Conservation (phyloP, 495 filamentous ascomycete genomes). For the Penicillium soppii region DNA sequence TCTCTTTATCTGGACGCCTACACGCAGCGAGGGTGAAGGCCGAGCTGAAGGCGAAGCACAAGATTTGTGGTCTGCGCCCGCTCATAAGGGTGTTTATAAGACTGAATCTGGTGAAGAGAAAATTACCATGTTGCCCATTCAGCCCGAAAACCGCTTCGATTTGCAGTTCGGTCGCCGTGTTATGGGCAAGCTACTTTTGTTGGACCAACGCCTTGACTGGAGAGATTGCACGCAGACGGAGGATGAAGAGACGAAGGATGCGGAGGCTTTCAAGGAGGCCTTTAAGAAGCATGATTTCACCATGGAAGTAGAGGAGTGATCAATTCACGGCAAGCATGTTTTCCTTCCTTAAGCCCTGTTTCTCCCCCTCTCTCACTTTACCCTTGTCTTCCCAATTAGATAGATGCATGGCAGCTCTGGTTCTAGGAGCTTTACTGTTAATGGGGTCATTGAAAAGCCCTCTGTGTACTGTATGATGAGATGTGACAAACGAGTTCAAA, state of each 20-base stretch:
- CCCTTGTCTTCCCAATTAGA: too few relatives aligned
- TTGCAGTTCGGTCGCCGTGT: slow-evolving; percentile 73
- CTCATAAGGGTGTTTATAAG: slow-evolving; percentile 6
- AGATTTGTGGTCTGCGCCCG: slow-evolving; percentile 3
- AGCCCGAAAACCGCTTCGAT: slow-evolving; percentile 56
- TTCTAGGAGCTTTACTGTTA: too few relatives aligned
- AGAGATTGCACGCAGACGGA: slow-evolving; percentile 74
- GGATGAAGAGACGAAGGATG: slow-evolving; percentile 76
- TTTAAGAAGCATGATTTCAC: slow-evolving; percentile 87
- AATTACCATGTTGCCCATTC: slow-evolving; percentile 51
- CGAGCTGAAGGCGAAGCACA: slow-evolving; percentile 8
- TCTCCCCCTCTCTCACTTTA: background rate
- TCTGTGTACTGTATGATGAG: background rate
- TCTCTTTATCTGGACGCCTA: slow-evolving; percentile 70
- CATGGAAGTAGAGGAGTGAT: slow-evolving; percentile 28
- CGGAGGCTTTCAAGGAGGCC: slow-evolving; percentile 75
- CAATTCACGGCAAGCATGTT: background rate
- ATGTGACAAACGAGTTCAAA: slow-evolving; percentile 4
- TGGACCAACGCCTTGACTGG: slow-evolving; percentile 77
- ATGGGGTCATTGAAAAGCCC: background rate
- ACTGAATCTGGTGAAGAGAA: slow-evolving; percentile 34
- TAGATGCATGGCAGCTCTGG: too few relatives aligned
- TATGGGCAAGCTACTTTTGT: slow-evolving; percentile 78
- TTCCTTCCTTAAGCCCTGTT: background rate
- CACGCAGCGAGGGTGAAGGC: background rate